phyloP scores from a whole-genome alignment of 2,329 filamentous ascomycete species.

The Tolypocladium inflatum region DNA sequence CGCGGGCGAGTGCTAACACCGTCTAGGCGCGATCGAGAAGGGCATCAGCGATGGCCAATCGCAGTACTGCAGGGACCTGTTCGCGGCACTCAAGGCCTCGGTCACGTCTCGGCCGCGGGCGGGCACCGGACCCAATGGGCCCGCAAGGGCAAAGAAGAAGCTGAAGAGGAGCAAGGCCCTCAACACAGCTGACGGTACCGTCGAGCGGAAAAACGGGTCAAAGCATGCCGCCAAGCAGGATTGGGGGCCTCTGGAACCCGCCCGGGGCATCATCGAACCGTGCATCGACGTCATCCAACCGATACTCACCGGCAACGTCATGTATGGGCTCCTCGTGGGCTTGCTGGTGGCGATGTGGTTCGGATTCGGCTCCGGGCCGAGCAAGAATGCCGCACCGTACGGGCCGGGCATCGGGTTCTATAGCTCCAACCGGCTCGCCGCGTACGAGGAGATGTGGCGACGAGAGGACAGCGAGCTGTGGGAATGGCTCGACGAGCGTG shows the following conservation, averaged over 20 bases:
- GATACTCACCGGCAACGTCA: slow-evolving; percentile 65
- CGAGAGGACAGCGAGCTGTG: slow-evolving; percentile 81
- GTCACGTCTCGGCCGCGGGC: slow-evolving; percentile 56
- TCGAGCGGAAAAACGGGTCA: slow-evolving; percentile 26
- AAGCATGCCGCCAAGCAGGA: slow-evolving; percentile 35
- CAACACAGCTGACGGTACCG: slow-evolving; percentile 32
- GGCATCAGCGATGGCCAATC: slow-evolving; percentile 85
- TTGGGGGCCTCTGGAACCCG: slow-evolving; percentile 78
- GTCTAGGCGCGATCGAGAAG: slow-evolving; percentile 83
- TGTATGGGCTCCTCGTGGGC: slow-evolving; percentile 65
- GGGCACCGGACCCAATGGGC: slow-evolving; percentile 33
- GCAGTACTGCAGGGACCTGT: slow-evolving; percentile 71
- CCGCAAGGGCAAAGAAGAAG: slow-evolving; percentile 53
- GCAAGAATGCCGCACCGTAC: slow-evolving; percentile 25
- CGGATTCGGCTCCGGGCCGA: slow-evolving; percentile 43
- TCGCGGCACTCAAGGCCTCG: slow-evolving; percentile 62
- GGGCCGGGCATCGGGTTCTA: slow-evolving; percentile 21
- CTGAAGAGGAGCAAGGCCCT: slow-evolving; percentile 40
- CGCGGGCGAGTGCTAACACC: neutral
- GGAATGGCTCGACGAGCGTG: slow-evolving; percentile 86
- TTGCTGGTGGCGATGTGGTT: slow-evolving; percentile 70
- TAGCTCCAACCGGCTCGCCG: slow-evolving; percentile 59
- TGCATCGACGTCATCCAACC: slow-evolving; percentile 59
- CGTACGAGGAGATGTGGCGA: slow-evolving; percentile 90
- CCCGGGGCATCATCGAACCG: slow-evolving; percentile 61